A percentile compares a stretch with the other conserved stretches of the same genome.
Evolutionary conservation across 2,329 filamentous ascomycete species (phyloP).

Genomic region (Aspergillus glaucus): DNA sequence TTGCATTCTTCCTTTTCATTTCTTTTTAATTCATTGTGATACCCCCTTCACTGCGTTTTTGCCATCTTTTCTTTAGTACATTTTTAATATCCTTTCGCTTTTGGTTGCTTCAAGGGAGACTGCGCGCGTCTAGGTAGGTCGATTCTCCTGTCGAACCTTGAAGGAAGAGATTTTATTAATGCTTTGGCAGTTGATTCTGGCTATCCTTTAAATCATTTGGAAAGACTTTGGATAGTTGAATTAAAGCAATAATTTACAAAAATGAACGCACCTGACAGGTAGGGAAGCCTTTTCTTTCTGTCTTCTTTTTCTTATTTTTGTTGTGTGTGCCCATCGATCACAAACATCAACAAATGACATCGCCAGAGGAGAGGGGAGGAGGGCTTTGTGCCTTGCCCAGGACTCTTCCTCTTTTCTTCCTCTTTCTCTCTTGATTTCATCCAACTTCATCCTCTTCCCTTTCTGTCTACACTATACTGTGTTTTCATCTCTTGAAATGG

Average conservation of each 20-base stretch:
- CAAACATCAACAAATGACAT: not conserved
- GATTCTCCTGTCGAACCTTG: not conserved
- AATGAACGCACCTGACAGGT: slow-evolving; percentile 48
- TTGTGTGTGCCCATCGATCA: not conserved
- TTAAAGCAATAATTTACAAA: slow-evolving; percentile 11
- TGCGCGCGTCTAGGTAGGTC: not conserved
- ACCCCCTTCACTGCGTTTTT: not conserved
- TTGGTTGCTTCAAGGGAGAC: not conserved
- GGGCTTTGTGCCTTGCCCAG: not conserved
- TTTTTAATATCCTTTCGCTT: not conserved
- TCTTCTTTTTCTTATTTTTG: not conserved
- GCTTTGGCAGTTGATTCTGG: not conserved
- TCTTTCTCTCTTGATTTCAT: not conserved
- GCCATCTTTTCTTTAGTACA: not conserved
- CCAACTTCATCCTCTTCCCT: not conserved
- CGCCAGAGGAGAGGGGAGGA: not conserved
- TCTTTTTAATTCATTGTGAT: not conserved
- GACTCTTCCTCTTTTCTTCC: not conserved
- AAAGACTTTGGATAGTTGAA: not conserved
- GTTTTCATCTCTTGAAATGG: not conserved
- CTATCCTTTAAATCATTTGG: not conserved
- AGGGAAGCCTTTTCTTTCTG: slow-evolving; percentile 13
- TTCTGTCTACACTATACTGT: not conserved
- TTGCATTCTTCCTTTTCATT: not conserved
- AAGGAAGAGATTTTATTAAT: not conserved